A percentile compares a stretch with the other conserved stretches of the same genome.
phyloP scores from a whole-genome alignment of 345 rosid genomes.

The Camelina neglecta region DNA sequence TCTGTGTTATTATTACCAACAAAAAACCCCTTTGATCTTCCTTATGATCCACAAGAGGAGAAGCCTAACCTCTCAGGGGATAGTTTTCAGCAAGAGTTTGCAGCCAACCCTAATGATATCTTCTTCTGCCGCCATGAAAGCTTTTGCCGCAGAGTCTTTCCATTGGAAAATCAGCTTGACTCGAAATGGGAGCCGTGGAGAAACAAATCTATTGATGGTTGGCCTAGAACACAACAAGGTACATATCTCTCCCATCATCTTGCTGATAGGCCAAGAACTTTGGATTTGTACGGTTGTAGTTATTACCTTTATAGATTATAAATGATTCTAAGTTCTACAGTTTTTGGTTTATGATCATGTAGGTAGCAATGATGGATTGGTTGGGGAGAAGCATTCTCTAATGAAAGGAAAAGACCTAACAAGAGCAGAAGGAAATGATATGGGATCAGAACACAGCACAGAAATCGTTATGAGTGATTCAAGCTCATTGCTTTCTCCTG shows the following conservation, averaged over 20 bases:
- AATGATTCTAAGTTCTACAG: not conserved
- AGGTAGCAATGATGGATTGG: conserved; percentile 44
- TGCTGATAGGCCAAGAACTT: too few relatives aligned
- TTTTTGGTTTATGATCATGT: conserved; percentile 44
- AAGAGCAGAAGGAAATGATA: conserved; percentile 21
- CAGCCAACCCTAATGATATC: conserved; percentile 53
- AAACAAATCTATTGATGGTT: conserved; percentile 8
- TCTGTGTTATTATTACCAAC: conserved; percentile 60
- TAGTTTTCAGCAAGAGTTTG: conserved; percentile 67
- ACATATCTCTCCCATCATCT: not conserved
- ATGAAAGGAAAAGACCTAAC: conserved; percentile 22
- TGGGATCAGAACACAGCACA: conserved; percentile 31
- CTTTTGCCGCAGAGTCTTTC: conserved; percentile 47
- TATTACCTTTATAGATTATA: not conserved
- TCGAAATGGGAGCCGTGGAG: conserved; percentile 27
- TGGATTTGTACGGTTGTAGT: too few relatives aligned
- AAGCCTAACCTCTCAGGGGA: conserved; percentile 71
- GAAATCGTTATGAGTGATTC: conserved; percentile 36
- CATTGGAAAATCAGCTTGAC: conserved; percentile 41
- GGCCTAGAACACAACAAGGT: conserved; percentile 28
- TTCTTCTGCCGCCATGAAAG: conserved; percentile 72
- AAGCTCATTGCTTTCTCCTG: conserved; percentile 43
- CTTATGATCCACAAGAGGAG: conserved; percentile 78
- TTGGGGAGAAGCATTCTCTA: conserved; percentile 35
- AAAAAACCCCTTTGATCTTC: conserved; percentile 76